Base-by-base conservation (phyloP, 2,329 filamentous ascomycete species). In the Apiospora sp. region DNA sequence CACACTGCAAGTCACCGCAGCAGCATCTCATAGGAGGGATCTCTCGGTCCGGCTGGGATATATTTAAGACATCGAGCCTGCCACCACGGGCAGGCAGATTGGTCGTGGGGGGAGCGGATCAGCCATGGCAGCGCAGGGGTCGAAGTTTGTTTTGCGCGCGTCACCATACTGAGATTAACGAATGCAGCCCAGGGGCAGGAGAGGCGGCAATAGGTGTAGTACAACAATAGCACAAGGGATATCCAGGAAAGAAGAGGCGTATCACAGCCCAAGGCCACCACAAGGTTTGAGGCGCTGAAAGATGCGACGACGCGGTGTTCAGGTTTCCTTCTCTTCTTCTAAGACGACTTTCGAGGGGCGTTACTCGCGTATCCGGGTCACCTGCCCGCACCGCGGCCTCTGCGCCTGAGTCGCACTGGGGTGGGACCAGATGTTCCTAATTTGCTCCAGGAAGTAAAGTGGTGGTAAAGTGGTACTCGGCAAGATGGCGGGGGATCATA, bases 1-100 rank as follows among this genome's bases (percentile, higher is more conserved):
- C 89, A 83, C 96, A 98, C 78, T 94, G 91, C 74, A 87, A 81
- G 76, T 91, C 91, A 72, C 95, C 95, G 85, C 96, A 99, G 85
- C 96, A 99, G 87, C 96, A 98, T 69, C 84, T 85, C 75, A 91
- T 80, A 24, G 84, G 76, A 61, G 83, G 79, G 70, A 80, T 76
- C 72, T 81, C 79, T 68, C 73, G 70, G 44, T 24, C 68, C 30
- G 67, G 67, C 67, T 64, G 58, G 58, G 58, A 64, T 64, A 34
- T 64, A 64, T 64, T 41, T 64, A 64, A 64, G 58, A 64, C 58
- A 64, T 64, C 58, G 10, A 64, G 22, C 19, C 34, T 30, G 58
- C 30, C 58, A 41, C 7, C 58, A 41, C 58, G 19, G 19, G 58
- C 19, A 41, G 58, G 58, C 58, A 64, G 58, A 41, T 41, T n/a